Evolutionary conservation across 805 yeast species (phyloP).

Genomic region (Starmerella ratchasimensis): DNA sequence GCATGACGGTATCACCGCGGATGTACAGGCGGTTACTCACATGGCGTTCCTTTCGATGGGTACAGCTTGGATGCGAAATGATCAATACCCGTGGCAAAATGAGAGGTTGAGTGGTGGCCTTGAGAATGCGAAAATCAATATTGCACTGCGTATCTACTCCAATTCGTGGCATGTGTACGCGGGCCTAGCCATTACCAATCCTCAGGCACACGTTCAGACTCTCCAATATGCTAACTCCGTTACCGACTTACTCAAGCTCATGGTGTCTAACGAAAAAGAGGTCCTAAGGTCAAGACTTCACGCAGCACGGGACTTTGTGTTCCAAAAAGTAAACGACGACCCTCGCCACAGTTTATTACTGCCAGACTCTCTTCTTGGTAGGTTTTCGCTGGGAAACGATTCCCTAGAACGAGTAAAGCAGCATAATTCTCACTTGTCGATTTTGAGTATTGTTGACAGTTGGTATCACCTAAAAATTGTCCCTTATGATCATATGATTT

Average conservation of each 20-base stretch:
- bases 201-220: conserved; percentile 83
- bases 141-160: conserved; percentile 76
- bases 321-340: conserved; percentile 41
- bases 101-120: conserved; percentile 83
- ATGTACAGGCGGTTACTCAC: conserved; percentile 96
- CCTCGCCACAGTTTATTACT: conserved; percentile 45
- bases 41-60: conserved; percentile 98
- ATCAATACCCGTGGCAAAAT: conserved; percentile 81
- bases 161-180: conserved; percentile 98
- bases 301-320: conserved; percentile 61
- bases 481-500: conserved; percentile 93
- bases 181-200: conserved; percentile 90
- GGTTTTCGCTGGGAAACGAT: conserved; percentile 59
- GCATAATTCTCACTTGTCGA: conserved; percentile 81
- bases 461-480: conserved; percentile 77
- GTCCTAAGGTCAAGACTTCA: conserved; percentile 46
- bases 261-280: conserved; percentile 53
- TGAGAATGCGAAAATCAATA: conserved; percentile 90
- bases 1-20: conserved; percentile 93
- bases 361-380: conserved; percentile 69
- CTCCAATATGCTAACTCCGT: conserved; percentile 77
- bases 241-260: conserved; percentile 67
- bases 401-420: conserved; percentile 37
- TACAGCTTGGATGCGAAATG: conserved; percentile 73
- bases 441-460: conserved; percentile 83